These are phyloP conservation scores for Acanthamoeba triangularis DNA, from an alignment of 208 protist genomes.

Conservation along the genomic window DNA sequence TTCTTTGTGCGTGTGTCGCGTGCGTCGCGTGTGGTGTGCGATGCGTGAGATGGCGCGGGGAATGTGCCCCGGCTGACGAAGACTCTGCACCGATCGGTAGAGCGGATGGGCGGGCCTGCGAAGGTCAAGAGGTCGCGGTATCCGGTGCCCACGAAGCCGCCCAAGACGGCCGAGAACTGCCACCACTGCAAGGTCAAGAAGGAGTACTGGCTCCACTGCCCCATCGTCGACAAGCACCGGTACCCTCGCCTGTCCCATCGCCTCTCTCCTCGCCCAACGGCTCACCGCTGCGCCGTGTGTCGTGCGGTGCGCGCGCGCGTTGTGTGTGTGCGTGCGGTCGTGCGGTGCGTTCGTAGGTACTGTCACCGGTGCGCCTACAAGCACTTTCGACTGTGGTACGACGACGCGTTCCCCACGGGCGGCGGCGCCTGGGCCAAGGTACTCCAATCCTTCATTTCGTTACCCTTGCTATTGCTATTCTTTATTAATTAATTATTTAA, in stretches of 20 bases:
- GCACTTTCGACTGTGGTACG: neutral
- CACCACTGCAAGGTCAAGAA: conserved; percentile 67
- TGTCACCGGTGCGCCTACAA: conserved; percentile 39
- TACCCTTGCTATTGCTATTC: neutral
- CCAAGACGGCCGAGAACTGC: conserved; percentile 4
- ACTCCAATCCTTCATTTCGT: neutral
- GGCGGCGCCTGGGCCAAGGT: conserved; percentile 5
- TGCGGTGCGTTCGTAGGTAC: neutral
- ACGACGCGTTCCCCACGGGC: conserved; percentile 26
- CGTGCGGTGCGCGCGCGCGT: no score
- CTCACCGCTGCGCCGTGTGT: neutral
- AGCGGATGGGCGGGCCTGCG: neutral
- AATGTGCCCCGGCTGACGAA: no score
- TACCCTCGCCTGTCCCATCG: neutral
- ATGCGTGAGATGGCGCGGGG: no score
- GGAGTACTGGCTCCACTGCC: conserved; percentile 44
- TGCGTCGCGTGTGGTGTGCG: no score
- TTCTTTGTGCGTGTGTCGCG: no score
- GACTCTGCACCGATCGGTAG: no score
- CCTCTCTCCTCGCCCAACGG: neutral
- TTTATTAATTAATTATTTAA: neutral
- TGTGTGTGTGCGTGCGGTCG: neutral
- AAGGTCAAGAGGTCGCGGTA: neutral
- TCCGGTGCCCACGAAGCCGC: conserved; percentile 25
- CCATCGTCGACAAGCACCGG: conserved; percentile 3